Evolutionary conservation across 352 stramenopile genomes (phyloP).

Genomic region (Peronospora tabacina): DNA sequence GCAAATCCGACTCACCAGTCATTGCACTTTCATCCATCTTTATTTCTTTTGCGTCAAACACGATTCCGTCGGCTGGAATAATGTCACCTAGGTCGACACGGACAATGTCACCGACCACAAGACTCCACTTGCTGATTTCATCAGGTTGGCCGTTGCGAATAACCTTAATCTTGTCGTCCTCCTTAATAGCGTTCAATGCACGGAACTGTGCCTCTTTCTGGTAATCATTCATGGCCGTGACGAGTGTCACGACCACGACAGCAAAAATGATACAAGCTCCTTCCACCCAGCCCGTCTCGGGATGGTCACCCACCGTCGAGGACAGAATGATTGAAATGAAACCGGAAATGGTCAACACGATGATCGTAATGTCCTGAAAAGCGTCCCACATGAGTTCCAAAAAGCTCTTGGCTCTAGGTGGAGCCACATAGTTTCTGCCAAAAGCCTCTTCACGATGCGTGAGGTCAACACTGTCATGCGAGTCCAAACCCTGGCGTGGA

Average conservation of each 20-base stretch:
- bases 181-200: constrained; percentile 68
- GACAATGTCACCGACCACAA: constrained; percentile 89
- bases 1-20: constrained; percentile 85
- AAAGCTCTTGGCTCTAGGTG: constrained; percentile 46
- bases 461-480: constrained; percentile 31
- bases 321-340: constrained; percentile 75
- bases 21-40: constrained; percentile 87
- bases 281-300: constrained; percentile 77
- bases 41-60: constrained; percentile 79
- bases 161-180: constrained; percentile 75
- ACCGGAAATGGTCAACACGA: constrained; percentile 83
- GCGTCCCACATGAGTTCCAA: constrained; percentile 84
- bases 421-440: constrained; percentile 56
- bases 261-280: constrained; percentile 85
- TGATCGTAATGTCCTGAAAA: constrained; percentile 87
- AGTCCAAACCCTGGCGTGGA: constrained; percentile 42
- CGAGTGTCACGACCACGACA: constrained; percentile 80
- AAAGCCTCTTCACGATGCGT: constrained; percentile 38
- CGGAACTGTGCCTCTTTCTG: constrained; percentile 88
- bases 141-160: constrained; percentile 47
- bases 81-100: constrained; percentile 80
- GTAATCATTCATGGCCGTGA: constrained; percentile 88
- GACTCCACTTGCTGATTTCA: constrained; percentile 61
- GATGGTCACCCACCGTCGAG: constrained; percentile 40
- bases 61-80: constrained; percentile 82